phyloP scores from a whole-genome alignment of 2,329 filamentous ascomycete genomes.

The Sodiomyces alkalinus region DNA sequence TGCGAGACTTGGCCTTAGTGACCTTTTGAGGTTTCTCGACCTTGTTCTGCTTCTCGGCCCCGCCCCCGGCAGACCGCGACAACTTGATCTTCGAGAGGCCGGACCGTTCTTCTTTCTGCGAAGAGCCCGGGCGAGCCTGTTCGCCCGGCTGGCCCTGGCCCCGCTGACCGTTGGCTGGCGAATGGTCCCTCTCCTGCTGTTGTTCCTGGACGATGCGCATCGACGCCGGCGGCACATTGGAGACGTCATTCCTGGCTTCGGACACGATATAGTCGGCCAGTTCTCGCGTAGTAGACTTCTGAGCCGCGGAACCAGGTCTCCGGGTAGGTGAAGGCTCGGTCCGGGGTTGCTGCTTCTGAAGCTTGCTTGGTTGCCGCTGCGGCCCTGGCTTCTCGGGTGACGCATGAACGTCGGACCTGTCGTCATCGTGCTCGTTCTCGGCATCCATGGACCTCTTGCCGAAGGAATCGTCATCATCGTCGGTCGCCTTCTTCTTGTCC shows the following conservation, averaged over 20 bases:
- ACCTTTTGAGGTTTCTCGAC: constrained; percentile 33
- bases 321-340: constrained; percentile 30
- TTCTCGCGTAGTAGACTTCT: constrained; percentile 22
- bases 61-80: constrained; percentile 25
- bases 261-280: constrained; percentile 24
- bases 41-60: constrained; percentile 38
- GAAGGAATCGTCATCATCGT: constrained; percentile 43
- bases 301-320: constrained; percentile 18
- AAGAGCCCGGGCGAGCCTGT: constrained; percentile 18
- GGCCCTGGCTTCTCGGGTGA: constrained; percentile 29
- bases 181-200: constrained; percentile 18
- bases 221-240: constrained; percentile 35
- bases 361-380: constrained; percentile 48
- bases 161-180: constrained; percentile 4
- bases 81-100: constrained; percentile 26
- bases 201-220: constrained; percentile 41
- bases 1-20: constrained; percentile 41
- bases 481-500: constrained; percentile 39
- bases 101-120: constrained; percentile 25
- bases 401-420: constrained; percentile 24
- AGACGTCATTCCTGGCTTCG: constrained; percentile 34
- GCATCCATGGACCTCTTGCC: constrained; percentile 49
- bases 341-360: constrained; percentile 51
- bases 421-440: constrained; percentile 28
- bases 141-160: constrained; percentile 14